Evolutionary conservation across 345 rosid species (phyloP).

Genomic region (Populus simonii): DNA sequence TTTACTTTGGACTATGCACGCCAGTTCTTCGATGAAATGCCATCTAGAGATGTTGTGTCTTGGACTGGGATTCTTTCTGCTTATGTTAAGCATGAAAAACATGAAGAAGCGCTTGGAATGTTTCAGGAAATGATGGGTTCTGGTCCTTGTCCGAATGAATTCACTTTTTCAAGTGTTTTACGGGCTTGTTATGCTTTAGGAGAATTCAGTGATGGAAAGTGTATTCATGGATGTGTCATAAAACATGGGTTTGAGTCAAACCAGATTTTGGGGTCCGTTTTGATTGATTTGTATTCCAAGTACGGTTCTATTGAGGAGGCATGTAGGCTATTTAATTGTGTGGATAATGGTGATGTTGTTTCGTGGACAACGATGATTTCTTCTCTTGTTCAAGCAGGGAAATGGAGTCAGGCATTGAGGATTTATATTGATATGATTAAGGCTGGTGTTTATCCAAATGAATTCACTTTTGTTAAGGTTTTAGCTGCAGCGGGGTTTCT

Average conservation of each 20-base stretch:
- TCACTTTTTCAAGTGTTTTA: conserved; percentile 59
- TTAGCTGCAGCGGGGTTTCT: conserved; percentile 41
- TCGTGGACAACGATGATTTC: conserved; percentile 72
- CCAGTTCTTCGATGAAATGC: conserved; percentile 74
- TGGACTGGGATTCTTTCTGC: conserved; percentile 65
- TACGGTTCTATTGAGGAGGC: conserved; percentile 41
- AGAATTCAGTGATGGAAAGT: conserved; percentile 37
- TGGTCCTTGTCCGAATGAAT: conserved; percentile 48
- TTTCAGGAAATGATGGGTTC: conserved; percentile 44
- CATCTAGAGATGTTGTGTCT: conserved; percentile 51
- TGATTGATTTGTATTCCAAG: conserved; percentile 62
- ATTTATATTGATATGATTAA: conserved; percentile 50
- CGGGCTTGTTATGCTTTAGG: conserved; percentile 49
- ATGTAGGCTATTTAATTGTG: conserved; percentile 33
- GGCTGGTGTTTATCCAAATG: conserved; percentile 52
- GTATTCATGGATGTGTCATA: conserved; percentile 42
- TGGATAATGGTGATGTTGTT: conserved; percentile 46
- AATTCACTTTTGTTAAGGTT: conserved; percentile 58
- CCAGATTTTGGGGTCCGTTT: conserved; percentile 37
- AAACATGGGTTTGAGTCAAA: conserved; percentile 57
- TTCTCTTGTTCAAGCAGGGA: conserved; percentile 41
- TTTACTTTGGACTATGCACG: conserved; percentile 36
- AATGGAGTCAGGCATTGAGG: conserved; percentile 47
- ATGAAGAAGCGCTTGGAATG: conserved; percentile 37
- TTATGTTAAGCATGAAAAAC: conserved; percentile 36